Base-by-base conservation (phyloP, 495 filamentous ascomycete species). In the Niebla homalea region DNA sequence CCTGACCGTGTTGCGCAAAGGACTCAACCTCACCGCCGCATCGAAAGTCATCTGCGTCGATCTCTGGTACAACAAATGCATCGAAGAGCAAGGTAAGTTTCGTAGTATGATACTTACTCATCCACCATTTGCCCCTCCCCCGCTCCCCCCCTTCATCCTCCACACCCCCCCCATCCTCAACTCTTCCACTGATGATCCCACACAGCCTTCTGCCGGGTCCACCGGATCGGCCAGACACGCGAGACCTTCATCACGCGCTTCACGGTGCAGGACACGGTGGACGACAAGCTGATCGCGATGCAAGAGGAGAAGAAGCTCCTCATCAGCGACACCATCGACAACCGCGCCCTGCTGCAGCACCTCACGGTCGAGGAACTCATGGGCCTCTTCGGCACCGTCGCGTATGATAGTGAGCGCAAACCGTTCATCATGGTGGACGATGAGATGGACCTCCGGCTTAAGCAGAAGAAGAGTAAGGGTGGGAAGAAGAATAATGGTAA, bases 151-250 rank as follows among this genome's bases (percentile, higher is more conserved):
- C 15, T 14, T 10, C 26, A 57, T 36, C 44, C 23, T n/a, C n/a
- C n/a, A n/a, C n/a, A n/a, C n/a, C n/a, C n/a, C n/a, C n/a, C n/a
- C n/a, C n/a, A n/a, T n/a, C n/a, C n/a, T n/a, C 32, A 21, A 32
- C 16, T 11, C 32, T 20, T 20, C 21, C 2, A 32, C 20, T 3
- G 18, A 47, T 48, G 43, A 43, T 6, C 12, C 11, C 1, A 36
- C 14, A 69, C 80, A 64, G 82, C 82, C 0, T 82, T 82, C 55
- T 77, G 72, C 26, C 74, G 81, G 0, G 66, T 84, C 6, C 75
- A 72, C 48, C 71, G 81, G 4, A 81, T 82, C 18, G 81, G 82
- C 0, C 81, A 87, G 46, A 46, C 51, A 1, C 67, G 73, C 3
- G 58, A 72, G 15, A 78, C 82, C 0, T 66, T 71, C 32, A 70